Evolutionary conservation across 1,139 yeast species (phyloP), one percentile per base, ranked within the genome.

Genomic region (Yamadazyma dendronema): DNA sequence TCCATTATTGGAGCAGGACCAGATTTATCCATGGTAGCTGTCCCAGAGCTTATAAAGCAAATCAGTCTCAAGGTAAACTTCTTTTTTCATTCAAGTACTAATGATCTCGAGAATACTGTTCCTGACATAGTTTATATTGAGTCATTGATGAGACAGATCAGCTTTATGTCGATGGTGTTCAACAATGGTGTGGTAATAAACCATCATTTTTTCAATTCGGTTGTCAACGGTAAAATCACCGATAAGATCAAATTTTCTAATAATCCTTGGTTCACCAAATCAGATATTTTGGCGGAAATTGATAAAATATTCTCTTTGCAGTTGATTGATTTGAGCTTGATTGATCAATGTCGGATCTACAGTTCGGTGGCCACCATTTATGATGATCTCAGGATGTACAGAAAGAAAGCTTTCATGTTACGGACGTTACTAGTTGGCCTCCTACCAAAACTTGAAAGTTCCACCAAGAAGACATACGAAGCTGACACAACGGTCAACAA

Each of bases 61-160:
- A 46, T 67, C 13, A 52, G 61, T 11, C 66, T 66, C 17, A 79
- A 79, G 39, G 72, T 76, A 1, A 56, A 84, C 11, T 66, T 68
- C 22, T 79, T 65, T 50, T 88, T 82, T 56, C 81, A 80, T 29
- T 52, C 72, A 29, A 81, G 94, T 26, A 69, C 79, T 10, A 57
- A 66, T 24, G 81, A 78, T 39, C 68, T 74, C 12, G 89, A 82
- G 42, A 95, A 90, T 48, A 77, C 78, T 48, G 90, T 84, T 0
- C 97, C 97, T 0, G 92, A 84, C 44, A 61, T 84, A 3, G 90
- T 89, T 0, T 85, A 81, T 47, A 80, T 86, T 31, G 96, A 88
- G 47, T 72, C 84, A 3, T 66, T 84, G 4, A 51, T 89, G 28
- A 69, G 96, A 38, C 74, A 74, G 34, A 63, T 84, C 22, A 79